A percentile compares a stretch with the other conserved stretches of the same genome.
Conservation (phyloP, 139 green algal genomes). For the Tetratostichococcus sp. region DNA sequence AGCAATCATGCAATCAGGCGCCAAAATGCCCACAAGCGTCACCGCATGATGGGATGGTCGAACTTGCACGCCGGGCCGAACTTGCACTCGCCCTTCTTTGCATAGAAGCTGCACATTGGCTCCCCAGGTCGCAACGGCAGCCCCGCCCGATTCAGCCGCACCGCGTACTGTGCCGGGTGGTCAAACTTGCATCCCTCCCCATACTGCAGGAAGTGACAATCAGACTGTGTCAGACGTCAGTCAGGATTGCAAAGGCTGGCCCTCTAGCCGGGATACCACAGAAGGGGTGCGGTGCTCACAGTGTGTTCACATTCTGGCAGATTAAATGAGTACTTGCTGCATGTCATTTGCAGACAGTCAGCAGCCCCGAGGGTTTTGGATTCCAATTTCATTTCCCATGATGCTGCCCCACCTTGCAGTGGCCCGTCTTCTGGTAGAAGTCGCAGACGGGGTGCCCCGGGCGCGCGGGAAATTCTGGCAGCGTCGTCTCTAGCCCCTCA, state of each 20-base stretch:
- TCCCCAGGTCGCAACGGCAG: slow-evolving; percentile 65
- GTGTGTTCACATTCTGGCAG: too few species aligned
- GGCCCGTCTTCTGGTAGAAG: slow-evolving; percentile 86
- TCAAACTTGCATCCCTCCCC: slow-evolving; percentile 80
- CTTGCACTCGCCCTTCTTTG: slow-evolving; percentile 80
- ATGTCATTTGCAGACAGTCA: too few species aligned
- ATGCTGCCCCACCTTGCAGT: slow-evolving; percentile 43
- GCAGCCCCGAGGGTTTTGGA: neutral
- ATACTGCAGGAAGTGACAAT: slow-evolving; percentile 46
- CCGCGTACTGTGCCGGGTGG: slow-evolving; percentile 67
- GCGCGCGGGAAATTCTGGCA: slow-evolving; percentile 54
- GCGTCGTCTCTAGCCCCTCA: slow-evolving; percentile 9
- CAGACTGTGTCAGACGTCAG: neutral
- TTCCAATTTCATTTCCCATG: neutral
- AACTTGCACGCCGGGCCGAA: slow-evolving; percentile 91
- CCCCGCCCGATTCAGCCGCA: slow-evolving; percentile 54
- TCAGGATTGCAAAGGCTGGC: neutral
- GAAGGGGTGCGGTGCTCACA: slow-evolving; percentile 1
- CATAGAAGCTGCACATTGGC: slow-evolving; percentile 78
- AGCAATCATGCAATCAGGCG: too few species aligned
- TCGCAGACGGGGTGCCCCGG: slow-evolving; percentile 70
- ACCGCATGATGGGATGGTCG: slow-evolving; percentile 66
- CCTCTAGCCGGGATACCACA: slow-evolving; percentile 52
- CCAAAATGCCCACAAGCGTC: too few species aligned
- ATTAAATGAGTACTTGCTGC: too few species aligned